Base-by-base conservation (phyloP, 768 basidiomycete genomes). In the Pleurotus ostreatus region DNA sequence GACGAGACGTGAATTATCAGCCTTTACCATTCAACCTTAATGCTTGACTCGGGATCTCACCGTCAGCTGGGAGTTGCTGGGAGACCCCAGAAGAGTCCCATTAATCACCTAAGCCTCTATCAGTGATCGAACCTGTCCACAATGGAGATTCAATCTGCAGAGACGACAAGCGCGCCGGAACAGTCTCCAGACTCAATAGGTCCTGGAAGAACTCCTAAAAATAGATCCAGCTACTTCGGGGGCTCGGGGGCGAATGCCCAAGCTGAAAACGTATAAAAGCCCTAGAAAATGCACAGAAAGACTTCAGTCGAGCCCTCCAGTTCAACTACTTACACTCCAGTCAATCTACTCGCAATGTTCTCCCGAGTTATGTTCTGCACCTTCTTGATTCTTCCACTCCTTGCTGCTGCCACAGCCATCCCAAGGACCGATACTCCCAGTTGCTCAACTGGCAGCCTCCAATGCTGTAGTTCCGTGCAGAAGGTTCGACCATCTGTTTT, bases 391-490 rank as follows among this genome's bases (percentile, higher is more conserved):
- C 54, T 59, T 39, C 46, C 53, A 22, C 37, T 59, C 55, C 54
- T 55, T 59, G 57, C 46, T 48, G 57, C 56, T 22, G 62, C 59
- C 53, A 60, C 59, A 1, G 49, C 16, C 45, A 22, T 51, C 37
- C 53, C 57, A 4, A 11, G 57, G 43, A 55, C 54, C 12, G 26
- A 49, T 6, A 0, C 43, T 34, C 37, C 20, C 41, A 9, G 43
- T 1, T 64, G 63, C 62, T 60, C 60, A 52, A 62, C 49, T 30
- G 63, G 65, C 22, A 53, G 46, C 61, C 41, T 62, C 44, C 56
- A 60, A 37, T 66, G 65, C 63, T 66, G 65, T 43, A 53, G 48
- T 37, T 38, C 59, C 25, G 22, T 63, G 40, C 45, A 60, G 5
- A 20, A 5, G 23, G 54, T 55, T 37, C 5, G 12, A 20, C 20